These are phyloP conservation scores for Annulohypoxylon maeteangense DNA, from an alignment of 495 filamentous ascomycete species.

Conservation along the genomic window DNA sequence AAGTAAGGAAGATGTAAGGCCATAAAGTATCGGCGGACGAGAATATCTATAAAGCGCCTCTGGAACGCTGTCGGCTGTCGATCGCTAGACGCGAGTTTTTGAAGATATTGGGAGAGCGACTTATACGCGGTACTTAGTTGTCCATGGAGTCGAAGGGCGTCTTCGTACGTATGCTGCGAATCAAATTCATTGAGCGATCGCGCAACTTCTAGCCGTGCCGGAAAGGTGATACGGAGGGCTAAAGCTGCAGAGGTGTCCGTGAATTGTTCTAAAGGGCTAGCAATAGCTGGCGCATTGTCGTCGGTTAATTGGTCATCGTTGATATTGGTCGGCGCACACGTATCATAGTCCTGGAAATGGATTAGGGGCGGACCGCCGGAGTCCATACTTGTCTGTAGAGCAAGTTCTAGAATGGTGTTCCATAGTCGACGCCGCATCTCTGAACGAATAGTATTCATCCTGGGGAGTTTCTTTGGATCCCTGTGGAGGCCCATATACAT, in stretches of 20 bases:
- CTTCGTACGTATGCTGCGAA: constrained; percentile 47
- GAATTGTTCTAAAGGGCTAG: constrained; percentile 51
- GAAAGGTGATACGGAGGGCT: constrained; percentile 58
- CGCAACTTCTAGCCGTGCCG: constrained; percentile 58
- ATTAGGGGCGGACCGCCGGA: constrained; percentile 65
- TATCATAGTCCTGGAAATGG: constrained; percentile 57
- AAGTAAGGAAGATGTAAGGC: constrained; percentile 63
- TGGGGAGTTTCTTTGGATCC: constrained; percentile 39
- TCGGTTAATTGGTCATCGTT: constrained; percentile 54
- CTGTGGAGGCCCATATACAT: constrained; percentile 43
- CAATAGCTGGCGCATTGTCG: constrained; percentile 30
- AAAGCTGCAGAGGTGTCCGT: constrained; percentile 59
- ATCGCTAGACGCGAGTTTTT: constrained; percentile 38
- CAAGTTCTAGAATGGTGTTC: constrained; percentile 59
- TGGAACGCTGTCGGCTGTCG: constrained; percentile 51
- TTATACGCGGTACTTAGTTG: constrained; percentile 53
- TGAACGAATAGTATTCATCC: constrained; percentile 51
- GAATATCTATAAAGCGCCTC: constrained; percentile 53
- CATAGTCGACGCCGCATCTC: constrained; percentile 72
- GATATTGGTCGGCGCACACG: constrained; percentile 60
- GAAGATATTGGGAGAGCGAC: constrained; percentile 53
- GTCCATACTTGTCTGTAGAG: constrained; percentile 62
- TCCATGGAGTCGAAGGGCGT: constrained; percentile 47
- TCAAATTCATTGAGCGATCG: constrained; percentile 60
- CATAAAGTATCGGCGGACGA: constrained; percentile 59